phyloP scores from a whole-genome alignment of 2,329 filamentous ascomycete species.

The Aureobasidium sp. region DNA sequence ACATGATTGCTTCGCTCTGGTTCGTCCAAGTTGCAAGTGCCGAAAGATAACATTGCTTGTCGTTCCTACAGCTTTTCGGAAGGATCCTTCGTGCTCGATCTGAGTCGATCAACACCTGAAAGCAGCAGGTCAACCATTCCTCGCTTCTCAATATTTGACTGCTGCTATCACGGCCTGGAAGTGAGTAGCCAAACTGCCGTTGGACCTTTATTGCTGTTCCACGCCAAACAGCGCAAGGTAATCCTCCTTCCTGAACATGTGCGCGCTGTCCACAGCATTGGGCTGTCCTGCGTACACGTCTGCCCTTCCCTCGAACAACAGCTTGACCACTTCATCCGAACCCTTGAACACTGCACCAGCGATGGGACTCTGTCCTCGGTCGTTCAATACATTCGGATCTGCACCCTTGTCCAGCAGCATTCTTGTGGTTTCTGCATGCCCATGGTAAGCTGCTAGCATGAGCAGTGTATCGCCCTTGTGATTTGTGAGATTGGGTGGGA shows the following conservation, averaged over 20 bases:
- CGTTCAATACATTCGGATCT: slow-evolving; percentile 60
- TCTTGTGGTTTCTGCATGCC: slow-evolving; percentile 51
- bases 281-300: slow-evolving; percentile 35
- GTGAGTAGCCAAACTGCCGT: not conserved
- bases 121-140: not conserved
- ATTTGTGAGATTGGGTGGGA: slow-evolving; percentile 63
- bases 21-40: not conserved
- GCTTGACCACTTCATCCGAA: slow-evolving; percentile 54
- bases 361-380: slow-evolving; percentile 57
- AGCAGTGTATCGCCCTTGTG: slow-evolving; percentile 64
- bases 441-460: slow-evolving; percentile 66
- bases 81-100: not conserved
- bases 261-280: slow-evolving; percentile 38
- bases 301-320: slow-evolving; percentile 35
- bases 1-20: not conserved
- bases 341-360: slow-evolving; percentile 67
- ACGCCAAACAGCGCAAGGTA: slow-evolving; percentile 28
- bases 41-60: not conserved
- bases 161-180: not conserved
- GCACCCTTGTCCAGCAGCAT: slow-evolving; percentile 55
- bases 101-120: not conserved
- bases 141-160: not conserved
- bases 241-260: slow-evolving; percentile 37
- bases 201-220: slow-evolving; percentile 15
- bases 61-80: not conserved